Evolutionary conservation across 257 asterid genomes (phyloP).

Genomic region (Solanum dulcamara): DNA sequence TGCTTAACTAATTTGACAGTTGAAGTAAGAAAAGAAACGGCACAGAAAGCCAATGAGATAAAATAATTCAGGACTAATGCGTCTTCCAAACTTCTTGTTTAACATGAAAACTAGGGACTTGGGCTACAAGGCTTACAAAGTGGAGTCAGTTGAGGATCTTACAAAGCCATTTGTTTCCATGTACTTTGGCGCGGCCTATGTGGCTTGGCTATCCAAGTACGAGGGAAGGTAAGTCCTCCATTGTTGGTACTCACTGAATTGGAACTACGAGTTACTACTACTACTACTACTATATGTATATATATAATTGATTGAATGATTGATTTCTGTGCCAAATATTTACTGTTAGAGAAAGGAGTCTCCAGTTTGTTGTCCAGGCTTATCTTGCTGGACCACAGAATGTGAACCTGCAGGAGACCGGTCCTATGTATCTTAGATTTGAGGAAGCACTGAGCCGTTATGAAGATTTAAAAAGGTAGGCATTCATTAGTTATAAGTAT

Average conservation of each 20-base stretch:
- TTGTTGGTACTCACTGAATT: background rate
- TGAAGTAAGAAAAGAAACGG: background rate
- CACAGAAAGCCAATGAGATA: background rate
- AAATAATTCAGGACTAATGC: background rate
- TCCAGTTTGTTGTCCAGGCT: slow-evolving; percentile 73
- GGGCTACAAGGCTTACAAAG: slow-evolving; percentile 56
- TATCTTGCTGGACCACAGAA: slow-evolving; percentile 79
- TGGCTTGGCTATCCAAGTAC: slow-evolving; percentile 79
- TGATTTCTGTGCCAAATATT: background rate
- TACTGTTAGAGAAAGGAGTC: slow-evolving; percentile 56
- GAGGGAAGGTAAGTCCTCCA: slow-evolving; percentile 55
- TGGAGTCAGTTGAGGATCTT: slow-evolving; percentile 79
- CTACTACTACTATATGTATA: background rate
- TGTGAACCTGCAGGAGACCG: slow-evolving; percentile 60
- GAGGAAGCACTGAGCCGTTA: slow-evolving; percentile 52
- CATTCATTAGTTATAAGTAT: background rate
- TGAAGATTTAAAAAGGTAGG: slow-evolving; percentile 41
- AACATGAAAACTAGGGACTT: slow-evolving; percentile 40
- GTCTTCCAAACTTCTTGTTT: background rate
- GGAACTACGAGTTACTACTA: background rate
- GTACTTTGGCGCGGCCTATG: slow-evolving; percentile 94
- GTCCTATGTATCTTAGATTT: slow-evolving; percentile 54
- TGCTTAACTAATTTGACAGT: background rate
- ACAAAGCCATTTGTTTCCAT: slow-evolving; percentile 76
- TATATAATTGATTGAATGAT: background rate